Evolutionary conservation across 352 stramenopile species (phyloP).

Genomic region (Phytophthora pini): DNA sequence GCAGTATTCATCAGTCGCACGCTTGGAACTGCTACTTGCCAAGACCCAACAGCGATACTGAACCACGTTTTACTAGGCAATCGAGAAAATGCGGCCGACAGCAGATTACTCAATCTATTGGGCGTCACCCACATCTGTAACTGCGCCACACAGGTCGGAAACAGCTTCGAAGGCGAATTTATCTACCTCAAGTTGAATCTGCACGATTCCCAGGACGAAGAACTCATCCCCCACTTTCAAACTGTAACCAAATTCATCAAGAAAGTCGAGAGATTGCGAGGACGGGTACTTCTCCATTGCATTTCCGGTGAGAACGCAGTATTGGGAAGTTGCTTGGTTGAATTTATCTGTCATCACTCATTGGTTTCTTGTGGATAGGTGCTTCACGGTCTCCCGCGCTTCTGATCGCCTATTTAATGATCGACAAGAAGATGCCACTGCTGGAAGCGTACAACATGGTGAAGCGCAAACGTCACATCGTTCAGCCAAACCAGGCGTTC

Average conservation of each 20-base stretch:
- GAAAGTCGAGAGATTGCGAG: slow-evolving; percentile 51
- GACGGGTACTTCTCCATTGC: slow-evolving; percentile 66
- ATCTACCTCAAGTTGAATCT: slow-evolving; percentile 69
- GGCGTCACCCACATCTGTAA: slow-evolving; percentile 77
- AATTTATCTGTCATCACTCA: not conserved
- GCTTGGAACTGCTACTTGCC: slow-evolving; percentile 20
- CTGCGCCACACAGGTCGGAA: slow-evolving; percentile 52
- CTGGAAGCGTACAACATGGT: slow-evolving; percentile 68
- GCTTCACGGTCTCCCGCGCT: slow-evolving; percentile 62
- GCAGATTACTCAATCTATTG: slow-evolving; percentile 42
- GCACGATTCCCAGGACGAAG: slow-evolving; percentile 56
- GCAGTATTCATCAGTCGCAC: slow-evolving; percentile 31
- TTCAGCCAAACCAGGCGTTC: slow-evolving; percentile 68
- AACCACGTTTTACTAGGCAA: slow-evolving; percentile 60
- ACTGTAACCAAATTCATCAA: slow-evolving; percentile 61
- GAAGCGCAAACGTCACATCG: slow-evolving; percentile 42
- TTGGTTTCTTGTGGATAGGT: slow-evolving; percentile 23
- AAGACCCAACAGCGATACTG: slow-evolving; percentile 46
- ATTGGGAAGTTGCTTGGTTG: not conserved
- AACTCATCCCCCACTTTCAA: slow-evolving; percentile 64
- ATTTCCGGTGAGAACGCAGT: slow-evolving; percentile 38
- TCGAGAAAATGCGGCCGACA: slow-evolving; percentile 48
- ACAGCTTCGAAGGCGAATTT: slow-evolving; percentile 73
- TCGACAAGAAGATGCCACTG: slow-evolving; percentile 68
- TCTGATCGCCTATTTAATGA: slow-evolving; percentile 73